These are phyloP conservation scores for Macroventuria anomochaeta DNA, from an alignment of 2,329 filamentous ascomycete species.

Conservation along the genomic window DNA sequence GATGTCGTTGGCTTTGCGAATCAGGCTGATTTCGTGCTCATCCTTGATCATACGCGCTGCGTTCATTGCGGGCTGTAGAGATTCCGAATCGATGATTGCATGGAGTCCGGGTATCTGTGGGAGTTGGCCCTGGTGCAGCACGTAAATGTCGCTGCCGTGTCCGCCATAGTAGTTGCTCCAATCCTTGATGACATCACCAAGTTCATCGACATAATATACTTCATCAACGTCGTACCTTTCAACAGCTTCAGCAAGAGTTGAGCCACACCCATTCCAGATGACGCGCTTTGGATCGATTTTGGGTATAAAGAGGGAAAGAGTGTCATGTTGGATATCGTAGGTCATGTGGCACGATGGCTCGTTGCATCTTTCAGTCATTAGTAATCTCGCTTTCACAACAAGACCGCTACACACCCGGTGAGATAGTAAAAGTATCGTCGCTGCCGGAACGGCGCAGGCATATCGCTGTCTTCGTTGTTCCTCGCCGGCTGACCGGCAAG, in stretches of 20 bases:
- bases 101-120: conserved; percentile 20
- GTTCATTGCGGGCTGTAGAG: conserved; percentile 76
- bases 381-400: background rate
- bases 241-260: conserved; percentile 66
- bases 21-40: conserved; percentile 79
- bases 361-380: conserved; percentile 45
- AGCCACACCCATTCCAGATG: conserved; percentile 70
- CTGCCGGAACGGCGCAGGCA: conserved; percentile 63
- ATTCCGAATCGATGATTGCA: conserved; percentile 36
- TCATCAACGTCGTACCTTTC: conserved; percentile 72
- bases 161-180: conserved; percentile 38
- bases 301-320: conserved; percentile 75
- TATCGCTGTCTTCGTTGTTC: conserved; percentile 65
- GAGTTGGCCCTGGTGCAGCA: conserved; percentile 42
- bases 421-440: conserved; percentile 68
- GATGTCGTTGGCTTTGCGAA: conserved; percentile 80
- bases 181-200: conserved; percentile 37
- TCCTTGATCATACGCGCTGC: conserved; percentile 82
- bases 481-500: conserved; percentile 59
- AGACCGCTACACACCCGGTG: conserved; percentile 51
- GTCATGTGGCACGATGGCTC: conserved; percentile 63
- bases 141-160: conserved; percentile 36
- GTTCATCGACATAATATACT: conserved; percentile 62
- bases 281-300: conserved; percentile 66
- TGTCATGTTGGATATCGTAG: conserved; percentile 65